These are phyloP conservation scores for Fraxinus excelsior DNA, from an alignment of 257 asterid genomes.

Conservation along the genomic window DNA sequence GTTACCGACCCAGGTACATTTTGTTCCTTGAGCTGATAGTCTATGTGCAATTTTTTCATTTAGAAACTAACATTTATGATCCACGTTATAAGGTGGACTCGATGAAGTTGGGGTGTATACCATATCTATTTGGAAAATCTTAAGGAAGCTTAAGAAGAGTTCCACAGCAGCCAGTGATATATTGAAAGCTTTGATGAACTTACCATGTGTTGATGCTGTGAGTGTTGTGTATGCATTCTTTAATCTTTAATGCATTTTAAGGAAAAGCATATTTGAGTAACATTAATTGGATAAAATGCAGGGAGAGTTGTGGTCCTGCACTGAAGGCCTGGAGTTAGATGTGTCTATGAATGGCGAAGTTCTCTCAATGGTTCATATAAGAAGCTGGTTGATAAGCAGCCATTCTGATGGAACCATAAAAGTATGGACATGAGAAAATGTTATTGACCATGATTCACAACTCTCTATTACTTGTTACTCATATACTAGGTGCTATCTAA, in stretches of 20 bases:
- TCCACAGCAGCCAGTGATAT: conserved; percentile 56
- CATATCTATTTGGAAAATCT: conserved; percentile 56
- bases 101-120: conserved; percentile 57
- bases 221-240: conserved; percentile 31
- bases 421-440: conserved; percentile 32
- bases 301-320: conserved; percentile 78
- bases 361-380: conserved; percentile 56
- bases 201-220: conserved; percentile 68
- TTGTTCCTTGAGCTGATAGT: conserved; percentile 1
- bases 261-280: background rate
- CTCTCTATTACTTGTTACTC: background rate
- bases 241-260: background rate
- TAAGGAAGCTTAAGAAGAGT: conserved; percentile 66
- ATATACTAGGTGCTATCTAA: background rate
- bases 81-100: conserved; percentile 47
- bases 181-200: conserved; percentile 69
- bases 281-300: conserved; percentile 32
- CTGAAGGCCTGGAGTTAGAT: conserved; percentile 70
- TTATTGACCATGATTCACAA: background rate
- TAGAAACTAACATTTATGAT: conserved; percentile 15
- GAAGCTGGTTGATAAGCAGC: conserved; percentile 59
- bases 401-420: conserved; percentile 87
- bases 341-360: conserved; percentile 72
- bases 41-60: background rate
- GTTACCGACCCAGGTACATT: conserved; percentile 58